phyloP scores from a whole-genome alignment of 768 basidiomycete genomes.

The Xerocomellus intermedius region DNA sequence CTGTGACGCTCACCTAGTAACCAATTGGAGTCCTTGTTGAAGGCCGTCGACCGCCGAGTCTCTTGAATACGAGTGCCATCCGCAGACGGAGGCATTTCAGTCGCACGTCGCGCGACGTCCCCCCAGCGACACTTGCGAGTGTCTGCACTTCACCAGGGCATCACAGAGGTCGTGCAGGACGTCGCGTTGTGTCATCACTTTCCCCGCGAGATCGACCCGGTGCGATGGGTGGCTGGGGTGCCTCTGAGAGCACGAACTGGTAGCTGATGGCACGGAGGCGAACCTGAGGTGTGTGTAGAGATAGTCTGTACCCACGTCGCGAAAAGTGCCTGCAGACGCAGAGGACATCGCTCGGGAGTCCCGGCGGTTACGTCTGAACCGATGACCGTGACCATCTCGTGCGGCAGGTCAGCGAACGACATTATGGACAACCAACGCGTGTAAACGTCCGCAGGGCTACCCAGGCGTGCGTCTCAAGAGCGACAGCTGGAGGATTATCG shows the following conservation, averaged over 20 bases:
- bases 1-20: no score
- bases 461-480: conserved; percentile 1
- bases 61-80: conserved; percentile 38
- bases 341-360: conserved; percentile 24
- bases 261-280: conserved; percentile 22
- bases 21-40: no score
- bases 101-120: neutral
- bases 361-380: conserved; percentile 1
- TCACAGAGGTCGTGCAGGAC: conserved; percentile 28
- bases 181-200: conserved; percentile 23
- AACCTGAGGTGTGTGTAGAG: conserved; percentile 31
- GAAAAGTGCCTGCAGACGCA: conserved; percentile 24
- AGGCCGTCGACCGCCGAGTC: conserved; percentile 27
- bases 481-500: neutral
- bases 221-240: conserved; percentile 14
- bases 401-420: conserved; percentile 20
- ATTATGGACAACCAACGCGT: neutral
- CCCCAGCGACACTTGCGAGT: neutral
- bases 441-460: neutral
- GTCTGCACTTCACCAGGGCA: conserved; percentile 27
- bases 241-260: conserved; percentile 12
- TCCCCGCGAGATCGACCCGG: conserved; percentile 33
- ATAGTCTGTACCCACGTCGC: conserved; percentile 14
- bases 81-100: conserved; percentile 36
- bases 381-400: conserved; percentile 23